These are phyloP conservation scores for Podospora anserina DNA, from an alignment of 495 filamentous ascomycete species.

Conservation along the genomic window DNA sequence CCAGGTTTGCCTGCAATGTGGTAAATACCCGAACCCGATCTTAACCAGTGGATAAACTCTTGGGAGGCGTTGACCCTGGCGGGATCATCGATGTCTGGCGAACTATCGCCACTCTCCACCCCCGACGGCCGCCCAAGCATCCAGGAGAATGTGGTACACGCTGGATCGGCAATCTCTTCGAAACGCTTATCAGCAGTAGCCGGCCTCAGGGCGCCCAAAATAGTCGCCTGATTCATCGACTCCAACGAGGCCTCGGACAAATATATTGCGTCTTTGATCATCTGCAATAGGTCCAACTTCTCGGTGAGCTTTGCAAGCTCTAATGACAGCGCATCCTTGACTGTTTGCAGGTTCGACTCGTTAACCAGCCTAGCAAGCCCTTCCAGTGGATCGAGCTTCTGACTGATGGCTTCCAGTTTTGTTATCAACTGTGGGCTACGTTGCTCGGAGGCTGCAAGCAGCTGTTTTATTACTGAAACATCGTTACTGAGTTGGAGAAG, in stretches of 20 bases:
- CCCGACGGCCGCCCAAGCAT: background rate
- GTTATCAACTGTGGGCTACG: background rate
- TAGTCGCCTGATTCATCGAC: background rate
- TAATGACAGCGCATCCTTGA: too few species aligned
- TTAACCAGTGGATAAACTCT: background rate
- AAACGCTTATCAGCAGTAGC: background rate
- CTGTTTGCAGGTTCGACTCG: too few species aligned
- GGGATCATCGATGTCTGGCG: background rate
- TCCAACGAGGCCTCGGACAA: background rate
- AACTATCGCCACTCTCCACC: too few species aligned
- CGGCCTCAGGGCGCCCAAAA: background rate
- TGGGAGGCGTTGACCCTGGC: background rate
- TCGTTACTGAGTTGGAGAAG: background rate
- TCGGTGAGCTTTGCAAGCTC: background rate
- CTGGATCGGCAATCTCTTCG: background rate
- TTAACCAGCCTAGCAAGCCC: too few species aligned
- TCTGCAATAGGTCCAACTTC: background rate
- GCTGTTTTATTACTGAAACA: background rate
- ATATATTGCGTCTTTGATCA: background rate
- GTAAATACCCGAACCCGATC: background rate
- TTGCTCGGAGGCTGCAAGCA: background rate
- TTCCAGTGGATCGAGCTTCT: background rate
- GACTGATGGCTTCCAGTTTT: background rate
- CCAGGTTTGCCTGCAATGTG: conserved; percentile 6
- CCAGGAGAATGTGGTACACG: background rate